Percentiles rank a stretch among this genome's conserved stretches.
Evolutionary conservation across 2,329 filamentous ascomycete species (phyloP).

Genomic region (Colletotrichum euphorbiae): DNA sequence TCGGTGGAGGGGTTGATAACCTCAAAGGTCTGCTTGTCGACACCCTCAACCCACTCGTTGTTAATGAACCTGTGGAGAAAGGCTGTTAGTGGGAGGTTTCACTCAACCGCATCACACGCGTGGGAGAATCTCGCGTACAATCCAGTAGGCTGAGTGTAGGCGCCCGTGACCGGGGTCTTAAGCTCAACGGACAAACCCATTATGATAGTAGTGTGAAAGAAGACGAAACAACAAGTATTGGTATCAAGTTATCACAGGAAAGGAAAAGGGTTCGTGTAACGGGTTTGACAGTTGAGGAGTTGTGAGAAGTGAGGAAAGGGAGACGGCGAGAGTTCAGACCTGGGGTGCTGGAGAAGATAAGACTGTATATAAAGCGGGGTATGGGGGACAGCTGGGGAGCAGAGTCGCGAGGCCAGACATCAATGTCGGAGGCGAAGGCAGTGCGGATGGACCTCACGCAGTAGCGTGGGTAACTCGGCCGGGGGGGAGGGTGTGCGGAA

Average conservation of each 20-base stretch:
- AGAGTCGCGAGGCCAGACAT: constrained; percentile 25
- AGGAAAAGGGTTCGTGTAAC: constrained; percentile 5
- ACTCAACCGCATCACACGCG: not conserved
- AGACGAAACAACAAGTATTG: constrained; percentile 28
- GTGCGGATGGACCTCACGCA: constrained; percentile 9
- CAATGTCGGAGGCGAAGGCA: constrained; percentile 26
- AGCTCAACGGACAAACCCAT: constrained; percentile 69
- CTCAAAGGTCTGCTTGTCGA: constrained; percentile 91
- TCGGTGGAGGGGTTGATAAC: constrained; percentile 90
- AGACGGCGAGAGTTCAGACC: not conserved
- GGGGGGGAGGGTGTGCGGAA: constrained; percentile 23
- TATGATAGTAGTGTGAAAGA: constrained; percentile 26
- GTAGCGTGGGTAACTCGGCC: constrained; percentile 18
- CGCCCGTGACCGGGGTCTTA: constrained; percentile 74
- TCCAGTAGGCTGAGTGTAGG: constrained; percentile 70
- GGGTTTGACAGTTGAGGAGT: constrained; percentile 15
- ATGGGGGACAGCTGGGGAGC: constrained; percentile 24
- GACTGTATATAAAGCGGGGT: constrained; percentile 40
- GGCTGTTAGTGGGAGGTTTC: constrained; percentile 1
- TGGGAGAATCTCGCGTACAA: constrained; percentile 59
- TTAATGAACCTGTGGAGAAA: constrained; percentile 81
- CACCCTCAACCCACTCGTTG: constrained; percentile 87
- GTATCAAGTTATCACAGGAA: constrained; percentile 32
- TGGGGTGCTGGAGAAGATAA: constrained; percentile 17
- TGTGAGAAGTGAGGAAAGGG: constrained; percentile 19